These are phyloP conservation scores for Craterostigma plantagineum DNA, from an alignment of 257 asterid species.

Conservation along the genomic window DNA sequence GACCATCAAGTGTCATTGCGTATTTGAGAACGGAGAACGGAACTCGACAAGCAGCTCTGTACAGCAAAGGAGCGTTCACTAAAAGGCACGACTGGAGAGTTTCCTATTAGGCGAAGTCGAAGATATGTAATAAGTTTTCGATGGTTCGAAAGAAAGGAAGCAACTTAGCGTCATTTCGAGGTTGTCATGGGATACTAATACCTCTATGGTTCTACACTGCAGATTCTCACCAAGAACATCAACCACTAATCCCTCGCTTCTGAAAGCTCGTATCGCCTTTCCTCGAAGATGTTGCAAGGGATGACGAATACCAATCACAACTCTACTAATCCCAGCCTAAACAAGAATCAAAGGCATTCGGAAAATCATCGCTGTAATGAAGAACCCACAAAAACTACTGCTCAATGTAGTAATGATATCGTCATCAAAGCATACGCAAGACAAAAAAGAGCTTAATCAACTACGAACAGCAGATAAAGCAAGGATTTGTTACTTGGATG, in stretches of 20 bases:
- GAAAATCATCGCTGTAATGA: too few species aligned
- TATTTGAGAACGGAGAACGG: slow-evolving; percentile 92
- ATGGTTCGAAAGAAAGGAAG: too few species aligned
- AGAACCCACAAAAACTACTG: too few species aligned
- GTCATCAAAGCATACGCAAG: too few species aligned
- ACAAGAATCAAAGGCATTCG: slow-evolving; percentile 9
- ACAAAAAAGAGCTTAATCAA: too few species aligned
- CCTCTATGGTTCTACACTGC: slow-evolving; percentile 62
- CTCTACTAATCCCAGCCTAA: slow-evolving; percentile 86
- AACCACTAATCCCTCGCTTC: slow-evolving; percentile 66
- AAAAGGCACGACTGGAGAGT: slow-evolving; percentile 66
- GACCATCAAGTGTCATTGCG: slow-evolving; percentile 99
- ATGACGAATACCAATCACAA: slow-evolving; percentile 88
- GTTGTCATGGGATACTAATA: slow-evolving; percentile 9
- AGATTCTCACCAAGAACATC: slow-evolving; percentile 86
- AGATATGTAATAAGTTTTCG: not conserved
- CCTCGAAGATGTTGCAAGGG: slow-evolving; percentile 87
- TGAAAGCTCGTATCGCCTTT: slow-evolving; percentile 66
- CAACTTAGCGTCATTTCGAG: too few species aligned
- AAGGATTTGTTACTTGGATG: slow-evolving; percentile 31
- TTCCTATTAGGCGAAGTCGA: too few species aligned
- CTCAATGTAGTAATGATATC: too few species aligned
- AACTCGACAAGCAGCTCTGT: slow-evolving; percentile 75
- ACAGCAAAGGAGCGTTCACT: slow-evolving; percentile 93
- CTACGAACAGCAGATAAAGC: too few species aligned